Evolutionary conservation across 352 stramenopile species (phyloP).

Genomic region (Globisporangium sylvaticum): DNA sequence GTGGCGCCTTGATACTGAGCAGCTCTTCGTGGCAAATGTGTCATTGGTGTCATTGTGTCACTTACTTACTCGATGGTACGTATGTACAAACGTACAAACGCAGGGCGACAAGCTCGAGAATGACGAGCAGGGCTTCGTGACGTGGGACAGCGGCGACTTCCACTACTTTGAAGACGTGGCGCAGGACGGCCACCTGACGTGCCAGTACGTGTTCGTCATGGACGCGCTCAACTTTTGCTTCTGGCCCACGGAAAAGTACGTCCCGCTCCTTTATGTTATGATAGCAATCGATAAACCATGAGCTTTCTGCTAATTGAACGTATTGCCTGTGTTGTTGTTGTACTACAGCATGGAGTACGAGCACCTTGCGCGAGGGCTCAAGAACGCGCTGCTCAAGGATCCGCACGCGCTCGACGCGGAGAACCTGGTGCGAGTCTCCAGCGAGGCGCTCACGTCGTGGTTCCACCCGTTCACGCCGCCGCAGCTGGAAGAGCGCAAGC

Average conservation of each 20-base stretch:
- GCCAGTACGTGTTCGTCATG: conserved; percentile 86
- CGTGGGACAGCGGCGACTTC: conserved; percentile 78
- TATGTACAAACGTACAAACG: neutral
- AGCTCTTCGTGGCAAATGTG: neutral
- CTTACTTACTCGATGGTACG: neutral
- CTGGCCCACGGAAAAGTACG: conserved; percentile 71
- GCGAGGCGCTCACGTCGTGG: conserved; percentile 49
- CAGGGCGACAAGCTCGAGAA: conserved; percentile 31
- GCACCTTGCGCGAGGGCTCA: conserved; percentile 70
- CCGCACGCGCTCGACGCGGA: conserved; percentile 49
- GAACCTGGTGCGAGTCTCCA: conserved; percentile 35
- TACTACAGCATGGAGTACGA: conserved; percentile 82
- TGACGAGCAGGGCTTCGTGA: conserved; percentile 40
- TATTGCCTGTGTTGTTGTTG: neutral
- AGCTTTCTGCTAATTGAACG: neutral
- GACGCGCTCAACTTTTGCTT: conserved; percentile 91
- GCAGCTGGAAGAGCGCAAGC: conserved; percentile 53
- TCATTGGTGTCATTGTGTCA: neutral
- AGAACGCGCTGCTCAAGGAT: conserved; percentile 61
- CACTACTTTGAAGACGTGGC: conserved; percentile 79
- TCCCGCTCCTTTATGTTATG: neutral
- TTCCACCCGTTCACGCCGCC: conserved; percentile 61
- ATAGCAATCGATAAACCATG: neutral
- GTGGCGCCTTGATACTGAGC: neutral
- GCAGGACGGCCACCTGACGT: conserved; percentile 66